A percentile compares a stretch with the other conserved stretches of the same genome.
Conservation (phyloP, 163 green algal genomes). For the Volvox carteri region DNA sequence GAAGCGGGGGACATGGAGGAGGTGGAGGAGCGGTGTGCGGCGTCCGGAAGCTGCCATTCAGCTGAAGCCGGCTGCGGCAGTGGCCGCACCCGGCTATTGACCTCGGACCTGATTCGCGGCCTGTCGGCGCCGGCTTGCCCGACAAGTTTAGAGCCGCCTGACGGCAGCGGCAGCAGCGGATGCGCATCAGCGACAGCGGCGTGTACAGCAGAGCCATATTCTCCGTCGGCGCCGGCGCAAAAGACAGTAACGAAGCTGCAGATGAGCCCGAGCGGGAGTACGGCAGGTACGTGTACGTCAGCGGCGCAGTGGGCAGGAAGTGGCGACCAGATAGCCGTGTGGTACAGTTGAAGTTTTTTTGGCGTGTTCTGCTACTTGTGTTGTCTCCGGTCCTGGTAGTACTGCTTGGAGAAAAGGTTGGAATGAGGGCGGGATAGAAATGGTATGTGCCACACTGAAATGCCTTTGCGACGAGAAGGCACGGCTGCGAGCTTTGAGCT, state of each 20-base stretch:
- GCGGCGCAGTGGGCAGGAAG: background rate
- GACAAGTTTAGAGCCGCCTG: background rate
- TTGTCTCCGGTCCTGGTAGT: too few species aligned
- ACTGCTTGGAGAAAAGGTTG: too few species aligned
- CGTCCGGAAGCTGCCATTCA: background rate
- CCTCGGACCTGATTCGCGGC: background rate
- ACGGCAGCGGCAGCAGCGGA: background rate
- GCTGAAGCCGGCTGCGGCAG: background rate
- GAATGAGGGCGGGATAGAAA: too few species aligned
- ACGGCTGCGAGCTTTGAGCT: too few species aligned
- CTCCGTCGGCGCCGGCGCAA: background rate
- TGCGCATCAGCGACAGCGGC: background rate
- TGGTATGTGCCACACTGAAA: too few species aligned
- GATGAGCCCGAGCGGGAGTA: background rate
- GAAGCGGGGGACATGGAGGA: background rate
- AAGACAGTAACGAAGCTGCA: background rate
- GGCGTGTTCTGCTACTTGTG: too few species aligned
- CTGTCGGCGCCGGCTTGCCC: background rate
- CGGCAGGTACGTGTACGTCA: background rate
- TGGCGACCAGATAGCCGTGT: background rate
- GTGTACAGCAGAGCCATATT: background rate
- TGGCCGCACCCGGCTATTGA: background rate
- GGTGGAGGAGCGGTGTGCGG: background rate
- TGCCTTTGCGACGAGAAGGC: too few species aligned
- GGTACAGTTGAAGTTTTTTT: constrained; percentile 15